Evolutionary conservation across 1,284 basidiomycete genomes (phyloP).

Genomic region (Uromyces viciae-fabae): DNA sequence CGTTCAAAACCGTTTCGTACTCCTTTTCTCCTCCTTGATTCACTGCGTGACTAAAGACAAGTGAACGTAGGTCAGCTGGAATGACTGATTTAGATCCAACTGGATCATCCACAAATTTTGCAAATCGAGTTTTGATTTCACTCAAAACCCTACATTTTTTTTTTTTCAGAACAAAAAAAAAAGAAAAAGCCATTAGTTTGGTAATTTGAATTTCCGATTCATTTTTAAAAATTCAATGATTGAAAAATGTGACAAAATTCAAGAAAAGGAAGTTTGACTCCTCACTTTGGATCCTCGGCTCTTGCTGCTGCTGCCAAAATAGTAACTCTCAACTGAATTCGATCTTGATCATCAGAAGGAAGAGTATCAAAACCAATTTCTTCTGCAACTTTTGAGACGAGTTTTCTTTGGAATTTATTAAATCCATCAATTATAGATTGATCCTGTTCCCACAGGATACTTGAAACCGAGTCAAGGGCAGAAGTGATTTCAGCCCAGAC

Average conservation of each 20-base stretch:
- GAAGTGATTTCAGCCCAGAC: constrained; percentile 41
- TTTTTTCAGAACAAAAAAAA: not conserved
- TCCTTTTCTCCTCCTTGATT: constrained; percentile 71
- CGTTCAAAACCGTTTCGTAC: constrained; percentile 69
- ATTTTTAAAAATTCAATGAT: too few species aligned
- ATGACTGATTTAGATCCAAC: constrained; percentile 46
- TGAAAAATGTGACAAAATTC: not conserved
- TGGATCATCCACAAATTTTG: constrained; percentile 17
- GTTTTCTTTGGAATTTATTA: constrained; percentile 16
- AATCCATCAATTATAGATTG: constrained; percentile 31
- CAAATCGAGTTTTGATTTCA: constrained; percentile 35
- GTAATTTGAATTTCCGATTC: too few species aligned
- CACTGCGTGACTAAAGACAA: constrained; percentile 60
- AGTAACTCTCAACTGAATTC: constrained; percentile 37
- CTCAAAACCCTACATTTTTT: constrained; percentile 32
- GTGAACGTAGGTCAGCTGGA: constrained; percentile 48
- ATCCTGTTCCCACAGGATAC: constrained; percentile 35
- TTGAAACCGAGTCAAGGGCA: constrained; percentile 24
- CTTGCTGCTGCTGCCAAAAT: constrained; percentile 40
- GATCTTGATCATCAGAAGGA: constrained; percentile 37
- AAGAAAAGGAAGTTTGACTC: not conserved
- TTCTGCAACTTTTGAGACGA: constrained; percentile 23
- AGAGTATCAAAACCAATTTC: constrained; percentile 42
- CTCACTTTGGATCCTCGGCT: constrained; percentile 63
- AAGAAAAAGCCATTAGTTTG: too few species aligned